Conservation (phyloP, 1,284 basidiomycete genomes). For the Leucoagaricus sp. region DNA sequence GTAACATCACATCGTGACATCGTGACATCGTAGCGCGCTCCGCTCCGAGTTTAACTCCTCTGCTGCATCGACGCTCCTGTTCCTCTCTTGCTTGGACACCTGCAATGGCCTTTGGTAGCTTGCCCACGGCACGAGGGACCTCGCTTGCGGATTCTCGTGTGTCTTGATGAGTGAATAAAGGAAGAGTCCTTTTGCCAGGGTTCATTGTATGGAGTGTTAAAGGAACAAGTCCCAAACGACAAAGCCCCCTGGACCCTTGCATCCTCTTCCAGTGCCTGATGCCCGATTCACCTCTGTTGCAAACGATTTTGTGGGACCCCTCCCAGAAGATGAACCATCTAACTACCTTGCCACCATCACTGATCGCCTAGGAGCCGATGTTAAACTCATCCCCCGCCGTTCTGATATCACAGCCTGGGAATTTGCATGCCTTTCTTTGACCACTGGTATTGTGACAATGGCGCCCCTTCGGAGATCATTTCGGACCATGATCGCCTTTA, state of each 20-base stretch:
- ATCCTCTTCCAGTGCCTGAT: constrained; percentile 30
- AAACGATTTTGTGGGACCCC: constrained; percentile 34
- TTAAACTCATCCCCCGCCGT: constrained; percentile 4
- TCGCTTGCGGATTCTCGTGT: no score
- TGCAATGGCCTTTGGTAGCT: no score
- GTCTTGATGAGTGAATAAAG: no score
- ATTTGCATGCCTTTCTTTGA: constrained; percentile 10
- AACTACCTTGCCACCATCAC: constrained; percentile 41
- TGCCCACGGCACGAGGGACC: no score
- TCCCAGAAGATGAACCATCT: constrained; percentile 28
- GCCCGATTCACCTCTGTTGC: constrained; percentile 25
- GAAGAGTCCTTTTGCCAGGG: no score
- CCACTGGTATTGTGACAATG: constrained; percentile 28
- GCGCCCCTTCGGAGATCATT: constrained; percentile 22
- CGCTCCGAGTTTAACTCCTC: no score
- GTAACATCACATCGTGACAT: no score
- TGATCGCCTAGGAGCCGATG: constrained; percentile 29
- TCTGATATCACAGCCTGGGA: constrained; percentile 8
- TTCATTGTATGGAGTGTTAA: constrained; percentile 39
- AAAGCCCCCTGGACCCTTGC: constrained; percentile 19
- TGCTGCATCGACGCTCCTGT: no score
- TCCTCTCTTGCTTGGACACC: no score
- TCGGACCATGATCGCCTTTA: constrained; percentile 25
- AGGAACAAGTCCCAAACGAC: constrained; percentile 28
- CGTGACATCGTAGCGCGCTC: no score